Base-by-base conservation (phyloP, 441 rosid genomes). In the Gossypium schwendimanii region DNA sequence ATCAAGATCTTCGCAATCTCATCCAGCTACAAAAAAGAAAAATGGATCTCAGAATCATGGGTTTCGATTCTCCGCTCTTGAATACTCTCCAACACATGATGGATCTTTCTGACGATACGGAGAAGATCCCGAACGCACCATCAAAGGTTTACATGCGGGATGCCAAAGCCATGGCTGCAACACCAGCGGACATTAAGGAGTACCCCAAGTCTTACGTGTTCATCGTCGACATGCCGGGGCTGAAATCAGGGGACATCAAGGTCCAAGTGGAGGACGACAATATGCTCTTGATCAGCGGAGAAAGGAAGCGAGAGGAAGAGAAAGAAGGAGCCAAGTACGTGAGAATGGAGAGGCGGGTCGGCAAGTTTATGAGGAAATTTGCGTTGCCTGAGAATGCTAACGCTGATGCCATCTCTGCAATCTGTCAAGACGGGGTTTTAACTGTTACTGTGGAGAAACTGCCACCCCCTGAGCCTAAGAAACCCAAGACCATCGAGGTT, bases 351-450 rank as follows among this genome's bases (percentile, higher is more conserved):
- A 79, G 91, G 76, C 76, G 91, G 72, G 62, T 86, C 7, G 89
- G 90, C 41, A 89, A 88, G 79, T 73, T 77, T 10, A 83, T 87
- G 90, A 85, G 87, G 87, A 87, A 87, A 65, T 87, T 87, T 63
- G 79, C 68, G 70, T 50, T 89, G 80, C 90, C 92, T 11, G 87
- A 86, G 59, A 89, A 87, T 75, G 90, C 91, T 0, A 84, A 86
- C 24, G 66, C 81, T 0, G 89, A 87, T 0, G 77, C 81, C 7
- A 76, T 87, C 2, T 77, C 88, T 4, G 88, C 91, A 0, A 78
- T 72, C 20, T 89, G 85, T 62, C 84, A 82, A 57, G 90, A 89
- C 6, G 91, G 94, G 6, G 90, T 87, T 23, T 60, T 89, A 75
- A 86, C 86, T 2, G 88, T 89, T 7, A 81, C 81, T 1, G 87